Percentiles rank a stretch among this genome's conserved stretches.
Conservation (phyloP, 805 yeast genomes). For the Zygosaccharomyces rouxii region DNA sequence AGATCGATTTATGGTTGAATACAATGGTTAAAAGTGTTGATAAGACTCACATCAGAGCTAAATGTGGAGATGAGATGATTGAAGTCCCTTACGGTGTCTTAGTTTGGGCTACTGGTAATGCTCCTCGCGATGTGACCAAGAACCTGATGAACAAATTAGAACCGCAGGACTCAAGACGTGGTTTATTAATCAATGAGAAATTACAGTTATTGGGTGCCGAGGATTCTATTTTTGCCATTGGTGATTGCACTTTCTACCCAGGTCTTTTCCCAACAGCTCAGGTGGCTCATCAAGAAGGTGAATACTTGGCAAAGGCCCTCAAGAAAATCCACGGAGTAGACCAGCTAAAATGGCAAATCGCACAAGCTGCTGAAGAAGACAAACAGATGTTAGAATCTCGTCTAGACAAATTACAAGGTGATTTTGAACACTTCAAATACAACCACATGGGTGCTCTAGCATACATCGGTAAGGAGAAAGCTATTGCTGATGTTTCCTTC, state of each 20-base stretch:
- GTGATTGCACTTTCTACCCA: slow-evolving; percentile 88
- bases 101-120: slow-evolving; percentile 98
- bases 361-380: slow-evolving; percentile 38
- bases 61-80: slow-evolving; percentile 64
- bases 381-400: slow-evolving; percentile 41
- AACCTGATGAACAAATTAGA: slow-evolving; percentile 65
- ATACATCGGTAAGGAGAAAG: slow-evolving; percentile 88
- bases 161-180: slow-evolving; percentile 81
- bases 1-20: slow-evolving; percentile 72
- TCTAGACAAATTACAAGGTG: slow-evolving; percentile 39
- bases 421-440: slow-evolving; percentile 65
- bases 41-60: slow-evolving; percentile 63
- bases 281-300: slow-evolving; percentile 94
- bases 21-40: slow-evolving; percentile 88
- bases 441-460: slow-evolving; percentile 91
- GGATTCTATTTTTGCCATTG: slow-evolving; percentile 76
- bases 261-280: slow-evolving; percentile 95
- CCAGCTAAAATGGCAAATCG: slow-evolving; percentile 44
- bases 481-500: slow-evolving; percentile 85
- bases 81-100: slow-evolving; percentile 85
- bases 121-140: slow-evolving; percentile 71
- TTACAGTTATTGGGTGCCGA: slow-evolving; percentile 75
- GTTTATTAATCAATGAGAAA: slow-evolving; percentile 78
- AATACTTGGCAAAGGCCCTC: slow-evolving; percentile 69
- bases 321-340: slow-evolving; percentile 61